These are phyloP conservation scores for Xylariaceae sp. DNA, from an alignment of 2,329 filamentous ascomycete genomes.

Conservation along the genomic window DNA sequence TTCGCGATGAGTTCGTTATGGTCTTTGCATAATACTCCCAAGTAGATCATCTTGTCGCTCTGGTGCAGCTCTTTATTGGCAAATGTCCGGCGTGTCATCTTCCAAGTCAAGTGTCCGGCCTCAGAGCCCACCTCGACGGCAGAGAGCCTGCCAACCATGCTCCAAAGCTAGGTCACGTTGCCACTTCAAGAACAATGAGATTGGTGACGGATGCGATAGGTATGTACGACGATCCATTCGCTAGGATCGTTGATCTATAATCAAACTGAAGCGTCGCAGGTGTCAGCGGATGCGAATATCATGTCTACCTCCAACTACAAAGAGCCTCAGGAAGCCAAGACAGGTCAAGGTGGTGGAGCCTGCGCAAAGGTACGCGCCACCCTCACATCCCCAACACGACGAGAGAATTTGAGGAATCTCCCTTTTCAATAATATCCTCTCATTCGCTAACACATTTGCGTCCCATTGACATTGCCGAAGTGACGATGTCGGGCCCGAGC, in stretches of 20 bases:
- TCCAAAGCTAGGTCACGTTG: conserved; percentile 29
- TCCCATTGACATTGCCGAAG: too few species aligned
- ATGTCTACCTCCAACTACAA: conserved; percentile 27
- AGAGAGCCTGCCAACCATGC: conserved; percentile 27
- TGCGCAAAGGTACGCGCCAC: neutral
- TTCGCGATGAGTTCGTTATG: too few species aligned
- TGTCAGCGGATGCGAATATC: conserved; percentile 23
- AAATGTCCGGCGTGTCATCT: neutral
- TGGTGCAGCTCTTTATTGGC: neutral
- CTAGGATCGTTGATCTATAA: neutral
- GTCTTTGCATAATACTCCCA: too few species aligned
- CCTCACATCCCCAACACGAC: too few species aligned
- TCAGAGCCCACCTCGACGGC: conserved; percentile 25
- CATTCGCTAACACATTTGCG: too few species aligned
- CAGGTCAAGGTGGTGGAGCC: conserved; percentile 25
- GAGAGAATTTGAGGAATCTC: neutral
- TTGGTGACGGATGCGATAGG: conserved; percentile 25
- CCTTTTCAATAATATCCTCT: too few species aligned
- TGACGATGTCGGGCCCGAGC: too few species aligned
- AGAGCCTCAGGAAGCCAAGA: conserved; percentile 26
- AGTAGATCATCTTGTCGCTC: too few species aligned
- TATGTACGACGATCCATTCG: conserved; percentile 1
- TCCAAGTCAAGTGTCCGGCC: conserved; percentile 6
- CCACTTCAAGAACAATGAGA: conserved; percentile 23
- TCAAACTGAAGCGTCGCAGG: conserved; percentile 12